phyloP scores from a whole-genome alignment of 495 filamentous ascomycete genomes.

The Neurospora sp. region DNA sequence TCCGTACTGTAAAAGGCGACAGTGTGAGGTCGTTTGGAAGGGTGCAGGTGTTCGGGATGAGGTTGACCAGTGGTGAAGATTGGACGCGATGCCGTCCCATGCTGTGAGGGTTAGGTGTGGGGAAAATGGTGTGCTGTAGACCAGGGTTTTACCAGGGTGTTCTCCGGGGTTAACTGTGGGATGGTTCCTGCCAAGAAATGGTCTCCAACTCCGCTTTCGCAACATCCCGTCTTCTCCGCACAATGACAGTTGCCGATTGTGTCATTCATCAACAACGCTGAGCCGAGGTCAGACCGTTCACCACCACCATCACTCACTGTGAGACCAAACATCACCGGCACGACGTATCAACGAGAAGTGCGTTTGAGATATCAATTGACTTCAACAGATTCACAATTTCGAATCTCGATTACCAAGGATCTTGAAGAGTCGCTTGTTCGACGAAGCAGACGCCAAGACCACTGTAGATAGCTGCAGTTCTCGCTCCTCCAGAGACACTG shows the following conservation, averaged over 20 bases:
- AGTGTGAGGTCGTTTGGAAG: background rate
- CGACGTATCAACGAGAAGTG: background rate
- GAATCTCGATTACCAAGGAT: background rate
- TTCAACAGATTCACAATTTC: background rate
- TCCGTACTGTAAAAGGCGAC: background rate
- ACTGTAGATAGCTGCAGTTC: background rate
- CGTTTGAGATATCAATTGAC: background rate
- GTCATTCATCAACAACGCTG: background rate
- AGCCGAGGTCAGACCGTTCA: background rate
- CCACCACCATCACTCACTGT: background rate
- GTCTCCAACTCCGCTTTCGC: background rate
- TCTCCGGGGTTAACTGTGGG: background rate
- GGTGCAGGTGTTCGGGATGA: too few species aligned
- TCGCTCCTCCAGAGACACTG: background rate
- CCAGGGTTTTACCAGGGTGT: background rate
- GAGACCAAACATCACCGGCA: background rate
- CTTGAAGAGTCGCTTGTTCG: background rate
- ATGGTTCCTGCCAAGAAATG: background rate
- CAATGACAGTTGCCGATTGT: background rate
- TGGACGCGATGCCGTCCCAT: background rate
- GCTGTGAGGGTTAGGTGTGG: background rate
- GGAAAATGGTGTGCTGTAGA: background rate
- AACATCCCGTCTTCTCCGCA: background rate
- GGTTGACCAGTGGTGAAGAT: background rate
- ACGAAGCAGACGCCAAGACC: background rate